A percentile compares a stretch with the other conserved stretches of the same genome.
phyloP scores from a whole-genome alignment of 495 filamentous ascomycete genomes.

The Penicillium crystallinum region DNA sequence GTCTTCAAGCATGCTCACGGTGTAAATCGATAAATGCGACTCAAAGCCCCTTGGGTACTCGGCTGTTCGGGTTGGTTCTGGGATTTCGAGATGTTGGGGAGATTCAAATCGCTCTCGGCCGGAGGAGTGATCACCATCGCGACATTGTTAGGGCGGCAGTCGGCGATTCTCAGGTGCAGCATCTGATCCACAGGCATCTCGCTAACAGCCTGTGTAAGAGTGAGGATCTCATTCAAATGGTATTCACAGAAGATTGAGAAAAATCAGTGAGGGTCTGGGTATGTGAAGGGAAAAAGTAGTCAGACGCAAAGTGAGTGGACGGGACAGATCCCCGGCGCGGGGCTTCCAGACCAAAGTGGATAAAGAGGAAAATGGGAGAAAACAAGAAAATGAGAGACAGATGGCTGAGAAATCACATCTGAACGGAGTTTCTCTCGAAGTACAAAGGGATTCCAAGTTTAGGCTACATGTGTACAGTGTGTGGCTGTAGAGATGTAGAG shows the following conservation, averaged over 20 bases:
- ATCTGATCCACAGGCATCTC: slow-evolving; percentile 24
- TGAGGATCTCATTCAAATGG: slow-evolving; percentile 1
- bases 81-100: background rate
- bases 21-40: slow-evolving; percentile 42
- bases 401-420: no score
- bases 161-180: slow-evolving; percentile 21
- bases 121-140: slow-evolving; percentile 23
- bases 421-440: no score
- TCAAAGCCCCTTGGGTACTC: slow-evolving; percentile 8
- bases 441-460: no score
- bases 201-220: background rate
- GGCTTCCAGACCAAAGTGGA: slow-evolving; percentile 3
- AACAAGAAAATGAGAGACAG: background rate
- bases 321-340: slow-evolving; percentile 4
- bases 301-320: slow-evolving; percentile 4
- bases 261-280: no score
- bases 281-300: background rate
- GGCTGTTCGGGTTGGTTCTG: background rate
- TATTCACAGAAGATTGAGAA: no score
- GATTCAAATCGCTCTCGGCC: slow-evolving; percentile 14
- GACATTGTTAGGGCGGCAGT: slow-evolving; percentile 10
- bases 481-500: no score
- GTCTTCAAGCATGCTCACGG: slow-evolving; percentile 31
- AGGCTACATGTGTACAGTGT: no score
- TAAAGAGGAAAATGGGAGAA: background rate